These are phyloP conservation scores for Phytophthora pistaciae DNA, from an alignment of 352 stramenopile species.

Conservation along the genomic window DNA sequence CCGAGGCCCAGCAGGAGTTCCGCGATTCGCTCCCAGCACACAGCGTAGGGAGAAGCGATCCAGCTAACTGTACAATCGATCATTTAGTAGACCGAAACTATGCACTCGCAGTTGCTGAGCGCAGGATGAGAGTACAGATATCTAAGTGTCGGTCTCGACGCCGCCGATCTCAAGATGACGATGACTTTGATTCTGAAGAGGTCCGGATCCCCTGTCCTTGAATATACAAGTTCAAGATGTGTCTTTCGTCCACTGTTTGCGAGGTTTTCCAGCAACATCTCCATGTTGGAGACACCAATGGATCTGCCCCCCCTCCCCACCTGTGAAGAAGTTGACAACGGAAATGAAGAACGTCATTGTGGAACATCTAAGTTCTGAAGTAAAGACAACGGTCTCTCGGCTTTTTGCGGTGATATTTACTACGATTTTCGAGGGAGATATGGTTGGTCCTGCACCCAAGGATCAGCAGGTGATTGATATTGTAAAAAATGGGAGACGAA, in stretches of 20 bases:
- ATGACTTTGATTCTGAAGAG: neutral
- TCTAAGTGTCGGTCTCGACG: neutral
- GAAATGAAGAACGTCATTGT: neutral
- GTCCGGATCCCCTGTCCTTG: neutral
- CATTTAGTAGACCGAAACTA: neutral
- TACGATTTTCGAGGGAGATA: neutral
- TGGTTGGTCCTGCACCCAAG: neutral
- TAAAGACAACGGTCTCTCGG: neutral
- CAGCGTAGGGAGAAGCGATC: neutral
- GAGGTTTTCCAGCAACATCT: neutral
- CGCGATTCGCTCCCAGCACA: too few relatives aligned
- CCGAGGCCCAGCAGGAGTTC: too few relatives aligned
- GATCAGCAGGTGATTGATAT: neutral
- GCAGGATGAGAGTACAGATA: neutral
- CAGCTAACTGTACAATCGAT: neutral
- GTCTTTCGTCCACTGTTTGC: neutral
- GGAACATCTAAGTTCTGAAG: neutral
- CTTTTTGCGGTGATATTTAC: neutral
- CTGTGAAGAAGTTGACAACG: neutral
- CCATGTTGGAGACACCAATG: neutral
- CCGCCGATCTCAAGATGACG: neutral
- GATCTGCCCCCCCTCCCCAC: too few relatives aligned
- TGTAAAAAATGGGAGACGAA: neutral
- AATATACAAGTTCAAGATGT: neutral
- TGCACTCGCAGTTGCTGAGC: neutral